Percentiles rank a stretch among this genome's conserved stretches.
Conservation (phyloP, 106 monocot genomes). For the Phalaenopsis equestris region DNA sequence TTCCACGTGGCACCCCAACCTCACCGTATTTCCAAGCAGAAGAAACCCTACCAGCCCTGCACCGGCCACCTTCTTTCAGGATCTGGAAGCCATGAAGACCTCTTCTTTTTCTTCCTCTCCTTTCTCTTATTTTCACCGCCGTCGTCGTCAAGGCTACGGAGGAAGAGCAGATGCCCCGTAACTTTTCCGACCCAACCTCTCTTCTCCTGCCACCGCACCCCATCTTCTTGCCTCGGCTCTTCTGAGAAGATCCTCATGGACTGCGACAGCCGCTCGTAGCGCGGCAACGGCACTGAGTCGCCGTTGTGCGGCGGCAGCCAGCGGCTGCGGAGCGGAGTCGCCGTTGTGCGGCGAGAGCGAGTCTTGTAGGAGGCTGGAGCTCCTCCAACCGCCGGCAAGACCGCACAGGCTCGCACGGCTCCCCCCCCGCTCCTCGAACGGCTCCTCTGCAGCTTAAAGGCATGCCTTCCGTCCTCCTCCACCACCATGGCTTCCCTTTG, state of each 20-base stretch:
- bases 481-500: not conserved
- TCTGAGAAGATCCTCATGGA: conserved; percentile 14
- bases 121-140: not conserved
- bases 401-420: not conserved
- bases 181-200: not conserved
- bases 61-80: conserved; percentile 37
- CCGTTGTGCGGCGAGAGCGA: not conserved
- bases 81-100: conserved; percentile 4
- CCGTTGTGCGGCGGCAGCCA: conserved; percentile 2
- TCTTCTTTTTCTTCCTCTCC: conserved; percentile 9
- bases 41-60: conserved; percentile 35
- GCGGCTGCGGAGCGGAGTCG: not conserved
- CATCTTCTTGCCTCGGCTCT: not conserved
- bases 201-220: not conserved
- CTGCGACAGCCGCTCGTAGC: conserved; percentile 18
- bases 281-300: not conserved
- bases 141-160: not conserved
- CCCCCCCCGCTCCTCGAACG: no score
- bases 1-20: no score
- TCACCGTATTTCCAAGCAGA: no score
- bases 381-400: conserved; percentile 6
- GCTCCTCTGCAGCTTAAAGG: conserved; percentile 1
- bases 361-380: conserved; percentile 11
- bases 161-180: not conserved
- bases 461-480: not conserved